Percentiles rank a stretch among this genome's conserved stretches.
phyloP scores from a whole-genome alignment of 169 alveolate genomes.

The Eimeria sp. region DNA sequence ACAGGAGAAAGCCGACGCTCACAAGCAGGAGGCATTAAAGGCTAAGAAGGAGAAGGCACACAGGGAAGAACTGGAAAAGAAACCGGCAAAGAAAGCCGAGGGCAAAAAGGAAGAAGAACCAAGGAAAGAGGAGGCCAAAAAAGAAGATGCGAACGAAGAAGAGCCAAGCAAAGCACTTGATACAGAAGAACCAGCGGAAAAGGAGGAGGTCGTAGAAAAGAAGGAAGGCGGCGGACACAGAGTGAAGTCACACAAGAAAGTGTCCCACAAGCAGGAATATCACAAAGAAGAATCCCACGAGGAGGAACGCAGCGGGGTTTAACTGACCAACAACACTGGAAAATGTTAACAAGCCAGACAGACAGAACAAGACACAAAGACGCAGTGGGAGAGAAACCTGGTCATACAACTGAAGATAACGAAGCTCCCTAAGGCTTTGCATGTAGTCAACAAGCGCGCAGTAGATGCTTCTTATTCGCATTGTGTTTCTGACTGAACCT shows the following conservation, averaged over 20 bases:
- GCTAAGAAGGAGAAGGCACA: not conserved
- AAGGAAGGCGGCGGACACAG: not conserved
- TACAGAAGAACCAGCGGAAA: not conserved
- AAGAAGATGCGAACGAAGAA: not conserved
- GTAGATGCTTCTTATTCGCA: not conserved
- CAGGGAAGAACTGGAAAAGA: not conserved
- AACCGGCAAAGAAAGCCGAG: not conserved
- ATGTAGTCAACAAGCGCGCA: not conserved
- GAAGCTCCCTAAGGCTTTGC: not conserved
- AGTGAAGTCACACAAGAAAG: not conserved
- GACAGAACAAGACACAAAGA: not conserved
- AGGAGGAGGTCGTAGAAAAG: not conserved
- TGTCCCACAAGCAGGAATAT: conserved; percentile 4
- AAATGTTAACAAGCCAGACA: not conserved
- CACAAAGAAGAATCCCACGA: conserved; percentile 7
- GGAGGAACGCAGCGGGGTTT: not conserved
- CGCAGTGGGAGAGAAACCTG: not conserved
- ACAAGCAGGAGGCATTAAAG: not conserved
- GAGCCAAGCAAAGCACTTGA: not conserved
- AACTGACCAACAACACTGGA: not conserved
- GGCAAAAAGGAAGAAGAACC: not conserved
- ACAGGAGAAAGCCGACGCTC: not conserved
- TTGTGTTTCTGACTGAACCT: not conserved
- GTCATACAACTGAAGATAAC: not conserved
- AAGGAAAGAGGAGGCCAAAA: not conserved